A percentile compares a stretch with the other conserved stretches of the same genome.
phyloP scores from a whole-genome alignment of 805 yeast species.

The Cyberlindnera samutprakarnensis region DNA sequence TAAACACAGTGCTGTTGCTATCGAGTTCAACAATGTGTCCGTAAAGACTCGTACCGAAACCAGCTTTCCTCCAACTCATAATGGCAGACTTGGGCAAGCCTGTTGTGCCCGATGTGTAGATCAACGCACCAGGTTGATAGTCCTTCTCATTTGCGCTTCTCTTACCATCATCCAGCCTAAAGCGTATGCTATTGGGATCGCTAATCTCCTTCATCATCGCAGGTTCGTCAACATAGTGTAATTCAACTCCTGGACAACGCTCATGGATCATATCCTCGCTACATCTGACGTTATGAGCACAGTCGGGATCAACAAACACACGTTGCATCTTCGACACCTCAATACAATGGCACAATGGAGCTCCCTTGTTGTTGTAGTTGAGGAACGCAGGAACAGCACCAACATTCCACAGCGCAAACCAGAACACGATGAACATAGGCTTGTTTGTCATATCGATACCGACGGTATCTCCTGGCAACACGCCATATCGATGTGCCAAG shows the following conservation, averaged over 20 bases:
- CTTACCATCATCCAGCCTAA: slow-evolving; percentile 46
- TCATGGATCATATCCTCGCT: slow-evolving; percentile 35
- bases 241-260: slow-evolving; percentile 30
- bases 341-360: slow-evolving; percentile 74
- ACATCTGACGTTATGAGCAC: slow-evolving; percentile 43
- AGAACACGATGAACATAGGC: slow-evolving; percentile 69
- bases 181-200: slow-evolving; percentile 35
- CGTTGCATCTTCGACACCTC: slow-evolving; percentile 55
- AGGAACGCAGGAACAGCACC: slow-evolving; percentile 87
- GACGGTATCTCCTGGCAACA: slow-evolving; percentile 59
- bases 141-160: slow-evolving; percentile 55
- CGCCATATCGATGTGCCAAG: slow-evolving; percentile 53
- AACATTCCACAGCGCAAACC: slow-evolving; percentile 86
- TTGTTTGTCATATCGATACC: slow-evolving; percentile 76
- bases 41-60: slow-evolving; percentile 62
- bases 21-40: slow-evolving; percentile 59
- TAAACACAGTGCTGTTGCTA: slow-evolving; percentile 54
- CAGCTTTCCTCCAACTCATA: slow-evolving; percentile 83
- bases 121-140: slow-evolving; percentile 59
- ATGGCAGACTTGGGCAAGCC: slow-evolving; percentile 93
- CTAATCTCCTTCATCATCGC: slow-evolving; percentile 34
- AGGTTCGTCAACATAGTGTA: slow-evolving; percentile 46
- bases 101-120: slow-evolving; percentile 91
- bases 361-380: slow-evolving; percentile 70
- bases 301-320: slow-evolving; percentile 70